A percentile compares a stretch with the other conserved stretches of the same genome.
Evolutionary conservation across 2,329 filamentous ascomycete species (phyloP).

Genomic region (Pseudogymnoascus sp.): DNA sequence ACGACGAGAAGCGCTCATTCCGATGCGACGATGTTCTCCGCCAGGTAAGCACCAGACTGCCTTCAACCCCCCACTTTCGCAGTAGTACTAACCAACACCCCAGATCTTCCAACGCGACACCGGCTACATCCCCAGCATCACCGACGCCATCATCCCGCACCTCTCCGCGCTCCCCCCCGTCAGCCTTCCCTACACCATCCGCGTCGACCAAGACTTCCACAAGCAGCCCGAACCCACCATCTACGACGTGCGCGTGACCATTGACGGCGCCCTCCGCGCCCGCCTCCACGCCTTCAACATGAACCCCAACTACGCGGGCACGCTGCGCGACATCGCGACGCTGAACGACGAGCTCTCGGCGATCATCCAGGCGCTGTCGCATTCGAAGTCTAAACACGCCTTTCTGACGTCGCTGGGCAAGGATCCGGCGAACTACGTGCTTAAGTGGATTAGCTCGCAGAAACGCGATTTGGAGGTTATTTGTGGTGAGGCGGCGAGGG

Average conservation of each 20-base stretch:
- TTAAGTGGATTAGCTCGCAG: slow-evolving; percentile 83
- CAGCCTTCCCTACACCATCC: slow-evolving; percentile 83
- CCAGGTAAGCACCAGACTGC: slow-evolving; percentile 46
- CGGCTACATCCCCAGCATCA: slow-evolving; percentile 78
- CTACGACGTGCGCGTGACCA: slow-evolving; percentile 78
- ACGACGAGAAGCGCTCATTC: slow-evolving; percentile 89
- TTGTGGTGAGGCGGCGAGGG: slow-evolving; percentile 64
- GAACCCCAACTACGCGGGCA: slow-evolving; percentile 60
- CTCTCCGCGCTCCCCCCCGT: slow-evolving; percentile 73
- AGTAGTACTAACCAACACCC: slow-evolving; percentile 18
- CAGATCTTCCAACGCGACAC: slow-evolving; percentile 67
- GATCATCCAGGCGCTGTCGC: slow-evolving; percentile 71
- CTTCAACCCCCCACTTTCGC: not conserved
- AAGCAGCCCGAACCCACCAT: slow-evolving; percentile 67
- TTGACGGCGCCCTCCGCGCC: slow-evolving; percentile 72
- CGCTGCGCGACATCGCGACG: slow-evolving; percentile 64
- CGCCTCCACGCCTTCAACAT: slow-evolving; percentile 57
- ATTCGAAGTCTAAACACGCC: slow-evolving; percentile 81
- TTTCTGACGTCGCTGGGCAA: slow-evolving; percentile 73
- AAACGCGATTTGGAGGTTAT: slow-evolving; percentile 84
- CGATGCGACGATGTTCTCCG: slow-evolving; percentile 78
- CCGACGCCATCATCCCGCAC: slow-evolving; percentile 70
- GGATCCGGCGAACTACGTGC: slow-evolving; percentile 77
- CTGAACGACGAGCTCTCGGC: slow-evolving; percentile 82
- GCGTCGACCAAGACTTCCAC: slow-evolving; percentile 78